These are phyloP conservation scores for Kodamaea neixiangensis DNA, from an alignment of 805 yeast species.

Conservation along the genomic window DNA sequence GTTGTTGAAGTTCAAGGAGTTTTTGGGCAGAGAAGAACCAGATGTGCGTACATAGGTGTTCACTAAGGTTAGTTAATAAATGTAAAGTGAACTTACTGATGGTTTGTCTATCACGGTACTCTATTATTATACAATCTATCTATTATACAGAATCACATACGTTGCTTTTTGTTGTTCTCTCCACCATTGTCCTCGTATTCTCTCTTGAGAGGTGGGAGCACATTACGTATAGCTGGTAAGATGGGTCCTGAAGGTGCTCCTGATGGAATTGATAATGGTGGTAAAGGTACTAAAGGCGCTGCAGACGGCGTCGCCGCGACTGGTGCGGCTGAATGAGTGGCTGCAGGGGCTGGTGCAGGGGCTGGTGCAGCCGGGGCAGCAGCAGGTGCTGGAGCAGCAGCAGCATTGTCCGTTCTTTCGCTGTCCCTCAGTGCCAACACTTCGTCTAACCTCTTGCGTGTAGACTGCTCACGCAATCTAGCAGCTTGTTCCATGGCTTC, in stretches of 20 bases:
- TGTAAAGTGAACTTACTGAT: neutral
- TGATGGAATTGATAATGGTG: conserved; percentile 12
- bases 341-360: neutral
- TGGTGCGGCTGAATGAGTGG: neutral
- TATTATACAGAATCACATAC: conserved; percentile 4
- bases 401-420: conserved; percentile 6
- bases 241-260: conserved; percentile 5
- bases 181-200: conserved; percentile 21
- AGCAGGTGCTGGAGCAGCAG: conserved; percentile 3
- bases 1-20: conserved; percentile 71
- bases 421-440: conserved; percentile 24
- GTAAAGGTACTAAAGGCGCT: conserved; percentile 7
- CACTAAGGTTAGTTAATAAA: neutral
- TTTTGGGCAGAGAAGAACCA: conserved; percentile 80
- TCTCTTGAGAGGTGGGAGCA: conserved; percentile 24
- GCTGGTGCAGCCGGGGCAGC: too few species aligned
- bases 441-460: conserved; percentile 53
- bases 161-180: conserved; percentile 14
- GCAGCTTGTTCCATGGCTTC: conserved; percentile 68
- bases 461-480: conserved; percentile 48
- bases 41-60: conserved; percentile 74
- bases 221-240: conserved; percentile 12
- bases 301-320: conserved; percentile 1
- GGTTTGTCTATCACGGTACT: conserved; percentile 3
- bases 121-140: conserved; percentile 10